A percentile compares a stretch with the other conserved stretches of the same genome.
Evolutionary conservation across 2,329 filamentous ascomycete genomes (phyloP).

Genomic region (Fusarium sp.): DNA sequence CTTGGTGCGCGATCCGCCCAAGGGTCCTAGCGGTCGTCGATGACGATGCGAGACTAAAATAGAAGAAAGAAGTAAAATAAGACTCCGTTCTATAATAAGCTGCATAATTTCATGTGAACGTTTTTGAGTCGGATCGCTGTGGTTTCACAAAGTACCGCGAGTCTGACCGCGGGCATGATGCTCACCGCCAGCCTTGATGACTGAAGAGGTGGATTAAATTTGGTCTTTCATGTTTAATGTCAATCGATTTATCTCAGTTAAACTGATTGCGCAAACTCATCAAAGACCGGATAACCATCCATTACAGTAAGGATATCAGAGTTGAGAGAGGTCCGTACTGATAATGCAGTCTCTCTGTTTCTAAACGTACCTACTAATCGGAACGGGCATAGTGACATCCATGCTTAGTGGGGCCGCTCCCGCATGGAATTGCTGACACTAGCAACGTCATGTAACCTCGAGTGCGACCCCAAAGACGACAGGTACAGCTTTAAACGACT

Average conservation of each 20-base stretch:
- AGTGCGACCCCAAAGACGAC: constrained; percentile 11
- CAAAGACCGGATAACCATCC: not conserved
- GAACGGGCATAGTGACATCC: constrained; percentile 4
- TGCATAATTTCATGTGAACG: not conserved
- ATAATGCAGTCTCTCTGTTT: not conserved
- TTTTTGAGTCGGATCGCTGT: not conserved
- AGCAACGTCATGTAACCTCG: constrained; percentile 36
- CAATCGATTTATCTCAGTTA: not conserved
- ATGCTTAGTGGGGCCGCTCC: constrained; percentile 20
- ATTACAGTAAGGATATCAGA: not conserved
- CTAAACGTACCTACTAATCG: not conserved
- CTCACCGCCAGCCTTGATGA: not conserved
- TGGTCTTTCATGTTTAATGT: not conserved
- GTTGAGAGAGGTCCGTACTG: not conserved
- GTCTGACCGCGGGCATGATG: not conserved
- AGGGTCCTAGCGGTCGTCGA: constrained; percentile 64
- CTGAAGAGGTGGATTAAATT: not conserved
- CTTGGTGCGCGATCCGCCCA: constrained; percentile 69
- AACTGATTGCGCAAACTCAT: not conserved
- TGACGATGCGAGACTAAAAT: constrained; percentile 48
- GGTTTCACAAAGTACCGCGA: not conserved
- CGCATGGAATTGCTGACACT: constrained; percentile 28
- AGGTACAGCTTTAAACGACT: constrained; percentile 12
- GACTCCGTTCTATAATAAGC: constrained; percentile 34
- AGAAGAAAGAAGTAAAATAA: constrained; percentile 49